Evolutionary conservation across 2,329 filamentous ascomycete genomes (phyloP).

Genomic region (Chalara sp.): DNA sequence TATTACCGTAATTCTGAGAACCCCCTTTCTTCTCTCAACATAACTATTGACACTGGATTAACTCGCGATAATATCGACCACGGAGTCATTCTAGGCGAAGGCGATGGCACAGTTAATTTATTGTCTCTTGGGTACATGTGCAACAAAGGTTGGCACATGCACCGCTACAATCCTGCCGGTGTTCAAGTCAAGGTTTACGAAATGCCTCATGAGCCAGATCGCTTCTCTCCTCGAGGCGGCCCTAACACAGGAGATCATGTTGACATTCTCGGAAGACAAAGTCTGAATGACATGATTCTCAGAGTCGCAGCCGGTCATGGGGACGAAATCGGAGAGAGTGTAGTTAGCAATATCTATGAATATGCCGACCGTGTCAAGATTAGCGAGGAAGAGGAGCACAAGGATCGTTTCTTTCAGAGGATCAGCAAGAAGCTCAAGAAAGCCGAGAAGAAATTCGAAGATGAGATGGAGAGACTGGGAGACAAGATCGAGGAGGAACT

Average conservation of each 20-base stretch:
- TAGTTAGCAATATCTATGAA: conserved; percentile 73
- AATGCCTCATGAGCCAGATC: conserved; percentile 93
- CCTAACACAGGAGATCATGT: conserved; percentile 82
- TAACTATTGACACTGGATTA: conserved; percentile 63
- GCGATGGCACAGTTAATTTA: conserved; percentile 93
- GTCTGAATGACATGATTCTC: conserved; percentile 84
- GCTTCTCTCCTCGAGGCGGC: conserved; percentile 75
- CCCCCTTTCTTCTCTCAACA: conserved; percentile 60
- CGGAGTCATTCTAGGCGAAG: conserved; percentile 91
- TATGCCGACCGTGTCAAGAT: conserved; percentile 83
- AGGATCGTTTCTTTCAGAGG: background rate
- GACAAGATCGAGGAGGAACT: background rate
- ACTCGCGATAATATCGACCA: conserved; percentile 63
- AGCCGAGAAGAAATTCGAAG: background rate
- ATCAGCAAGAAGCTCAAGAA: background rate
- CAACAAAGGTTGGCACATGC: conserved; percentile 86
- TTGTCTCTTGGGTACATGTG: conserved; percentile 95
- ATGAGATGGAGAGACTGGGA: background rate
- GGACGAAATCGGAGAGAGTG: conserved; percentile 66
- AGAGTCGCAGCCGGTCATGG: conserved; percentile 81
- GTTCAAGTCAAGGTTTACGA: conserved; percentile 79
- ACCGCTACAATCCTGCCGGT: conserved; percentile 84
- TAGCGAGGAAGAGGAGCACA: conserved; percentile 20
- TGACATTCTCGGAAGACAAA: conserved; percentile 85
- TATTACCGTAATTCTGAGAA: conserved; percentile 71